Base-by-base conservation (phyloP, 495 filamentous ascomycete genomes). In the Sordaria brevicollis region DNA sequence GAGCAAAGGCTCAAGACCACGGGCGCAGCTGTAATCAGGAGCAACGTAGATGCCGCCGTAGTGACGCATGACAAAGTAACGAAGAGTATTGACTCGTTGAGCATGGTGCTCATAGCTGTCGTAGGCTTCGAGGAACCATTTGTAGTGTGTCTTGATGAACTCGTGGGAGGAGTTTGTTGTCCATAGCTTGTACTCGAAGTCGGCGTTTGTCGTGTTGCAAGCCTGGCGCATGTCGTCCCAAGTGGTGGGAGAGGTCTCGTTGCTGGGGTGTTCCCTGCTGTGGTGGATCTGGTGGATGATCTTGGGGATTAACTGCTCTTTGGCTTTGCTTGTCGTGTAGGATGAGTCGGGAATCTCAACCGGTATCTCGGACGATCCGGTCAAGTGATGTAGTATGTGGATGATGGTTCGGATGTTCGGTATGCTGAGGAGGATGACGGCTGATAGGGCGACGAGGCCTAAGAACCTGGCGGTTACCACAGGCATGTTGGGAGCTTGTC, bases 211-310 rank as follows among this genome's bases (percentile, higher is more conserved):
- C 49, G 90, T 86, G 66, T 91, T 82, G 79, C 93, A 96, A 72
- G 86, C 90, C 78, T 89, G 84, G 74, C 93, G 93, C 54, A 90
- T 87, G 35, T 85, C 86, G 69, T 82, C 79, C 93, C 93, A 95
- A 70, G 89, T 86, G 72, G 82, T 84, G 0, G 93, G 93, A 67
- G 95, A 89, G 11, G 85, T 87, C 70, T 89, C 86, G 71, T 71
- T 75, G 13, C 67, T 37, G 17, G 71, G 71, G 41, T 74, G 71
- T 9, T 71, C 54, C 76, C 74, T 78, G 76, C 92, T 92, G 71
- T 88, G 86, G 78, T 90, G 94, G 25, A 93, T 93, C 78, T 96
- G 93, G 79, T 96, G 93, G 68, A 96, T 92, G 72, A 96, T 94
- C 81, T 92, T 93, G 35, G 93, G 93, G 66, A 96, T 93, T 67